phyloP scores from a whole-genome alignment of 1,284 basidiomycete species.

The Mycena sp. region DNA sequence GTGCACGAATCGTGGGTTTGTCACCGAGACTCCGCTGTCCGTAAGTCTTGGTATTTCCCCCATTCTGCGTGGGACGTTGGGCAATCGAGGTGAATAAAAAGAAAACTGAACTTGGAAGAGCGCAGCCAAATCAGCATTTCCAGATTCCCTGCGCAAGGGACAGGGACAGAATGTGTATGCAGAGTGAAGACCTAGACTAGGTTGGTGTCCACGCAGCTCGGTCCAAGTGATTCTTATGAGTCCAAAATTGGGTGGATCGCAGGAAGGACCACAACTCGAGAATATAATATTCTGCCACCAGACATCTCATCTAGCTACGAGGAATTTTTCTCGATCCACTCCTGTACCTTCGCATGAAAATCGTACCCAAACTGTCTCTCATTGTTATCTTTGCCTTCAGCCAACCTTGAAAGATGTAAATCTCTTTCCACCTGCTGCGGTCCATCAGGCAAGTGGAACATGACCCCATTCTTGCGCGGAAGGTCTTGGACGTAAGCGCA shows the following conservation, averaged over 20 bases:
- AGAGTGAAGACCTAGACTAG: too few species aligned
- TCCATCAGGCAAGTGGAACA: constrained; percentile 5
- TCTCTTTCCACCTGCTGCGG: constrained; percentile 6
- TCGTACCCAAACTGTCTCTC: constrained; percentile 3
- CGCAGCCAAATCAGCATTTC: too few species aligned
- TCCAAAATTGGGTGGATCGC: constrained; percentile 5
- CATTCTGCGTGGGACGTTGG: too few species aligned
- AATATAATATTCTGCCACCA: constrained; percentile 7
- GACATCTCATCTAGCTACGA: constrained; percentile 6
- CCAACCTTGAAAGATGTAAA: constrained; percentile 1
- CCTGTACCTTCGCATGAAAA: neutral
- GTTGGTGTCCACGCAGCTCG: constrained; percentile 3
- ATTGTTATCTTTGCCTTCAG: neutral
- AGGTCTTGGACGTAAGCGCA: neutral
- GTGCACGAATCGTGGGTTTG: too few species aligned
- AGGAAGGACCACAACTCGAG: constrained; percentile 4
- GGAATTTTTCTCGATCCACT: constrained; percentile 6
- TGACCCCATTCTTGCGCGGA: neutral
- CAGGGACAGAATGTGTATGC: too few species aligned
- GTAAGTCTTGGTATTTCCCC: too few species aligned
- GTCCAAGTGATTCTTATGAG: neutral
- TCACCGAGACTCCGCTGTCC: too few species aligned
- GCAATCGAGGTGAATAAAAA: too few species aligned
- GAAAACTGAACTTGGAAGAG: too few species aligned
- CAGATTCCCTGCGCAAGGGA: too few species aligned